Base-by-base conservation (phyloP, 768 basidiomycete species). In the Lactifluus volemus region DNA sequence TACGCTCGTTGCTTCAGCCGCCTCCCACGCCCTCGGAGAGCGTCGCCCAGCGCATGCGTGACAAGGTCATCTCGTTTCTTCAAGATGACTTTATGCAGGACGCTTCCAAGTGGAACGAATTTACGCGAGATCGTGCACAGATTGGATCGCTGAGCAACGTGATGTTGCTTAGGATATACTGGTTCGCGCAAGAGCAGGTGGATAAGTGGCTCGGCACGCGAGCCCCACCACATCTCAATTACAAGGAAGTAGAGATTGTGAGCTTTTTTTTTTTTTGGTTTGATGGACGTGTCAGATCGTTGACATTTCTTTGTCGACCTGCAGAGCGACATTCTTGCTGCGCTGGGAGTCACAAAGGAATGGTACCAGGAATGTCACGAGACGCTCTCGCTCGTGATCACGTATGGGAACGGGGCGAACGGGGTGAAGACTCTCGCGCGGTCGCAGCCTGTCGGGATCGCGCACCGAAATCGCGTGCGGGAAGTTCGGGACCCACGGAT, bases 321-420 rank as follows among this genome's bases (percentile, higher is more conserved):
- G 15, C 32, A 64, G 60, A 41, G 41, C 29, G 55, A 64, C 32
- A 55, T 62, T 6, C 59, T 56, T 8, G 49, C 45, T 11, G 63
- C 55, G 21, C 44, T 64, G 36, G 60, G 60, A 21, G 44, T 62
- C 10, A 39, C 54, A 3, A 55, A 52, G 47, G 60, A 63, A 11
- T 62, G 63, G 63, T 64, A 62, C 42, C 54, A 30, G 12, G 60
- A 56, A 19, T 62, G 63, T 32, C 55, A 61, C 21, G 60, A 64
- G 49, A 64, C 63, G 21, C 55, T 62, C 4, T 56, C 60, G 1
- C 55, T 62, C 29, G 54, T 47, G 21, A 41, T 61, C 14, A 55
- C 60, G 45, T 64, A 64, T 42, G 63, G 60, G 44, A 55, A 19
- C 50, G 47, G 14, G 63, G 63, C 1, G 41, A 55, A 41, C 41